Conservation (phyloP, 2,329 filamentous ascomycete genomes). For the Aureobasidium sp. region DNA sequence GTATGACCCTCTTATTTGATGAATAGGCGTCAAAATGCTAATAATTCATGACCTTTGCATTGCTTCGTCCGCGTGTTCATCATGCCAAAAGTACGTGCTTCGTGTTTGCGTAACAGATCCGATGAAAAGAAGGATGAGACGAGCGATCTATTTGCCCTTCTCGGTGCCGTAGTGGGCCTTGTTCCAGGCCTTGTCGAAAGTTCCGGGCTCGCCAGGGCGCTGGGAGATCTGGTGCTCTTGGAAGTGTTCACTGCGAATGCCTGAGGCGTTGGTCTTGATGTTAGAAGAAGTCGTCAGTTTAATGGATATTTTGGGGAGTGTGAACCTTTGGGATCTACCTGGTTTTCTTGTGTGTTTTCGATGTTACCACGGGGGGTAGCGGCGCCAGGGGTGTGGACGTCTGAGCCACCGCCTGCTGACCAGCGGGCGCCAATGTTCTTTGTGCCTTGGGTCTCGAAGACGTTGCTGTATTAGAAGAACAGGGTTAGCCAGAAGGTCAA, state of each 20-base stretch:
- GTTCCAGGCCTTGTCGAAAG: constrained; percentile 22
- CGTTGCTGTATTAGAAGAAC: constrained; percentile 14
- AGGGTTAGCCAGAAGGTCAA: background rate
- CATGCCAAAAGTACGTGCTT: background rate
- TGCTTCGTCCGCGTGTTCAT: background rate
- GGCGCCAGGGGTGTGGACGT: constrained; percentile 25
- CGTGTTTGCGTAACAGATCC: background rate
- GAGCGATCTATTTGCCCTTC: constrained; percentile 24
- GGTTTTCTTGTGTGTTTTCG: constrained; percentile 17
- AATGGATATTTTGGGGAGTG: background rate
- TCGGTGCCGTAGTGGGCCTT: constrained; percentile 25
- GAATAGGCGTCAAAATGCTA: background rate
- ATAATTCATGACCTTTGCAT: background rate
- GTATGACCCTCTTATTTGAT: background rate
- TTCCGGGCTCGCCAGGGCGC: constrained; percentile 16
- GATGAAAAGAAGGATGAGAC: background rate
- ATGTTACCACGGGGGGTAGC: constrained; percentile 26
- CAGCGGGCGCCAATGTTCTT: constrained; percentile 27
- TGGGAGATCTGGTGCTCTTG: constrained; percentile 24
- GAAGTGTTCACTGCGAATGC: constrained; percentile 24
- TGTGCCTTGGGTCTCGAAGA: constrained; percentile 26
- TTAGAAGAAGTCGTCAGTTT: background rate
- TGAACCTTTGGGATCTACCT: constrained; percentile 18
- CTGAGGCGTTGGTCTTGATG: constrained; percentile 11
- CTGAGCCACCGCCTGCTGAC: constrained; percentile 25